Conservation (phyloP, 2,329 filamentous ascomycete genomes). For the Pseudogymnoascus sp. region DNA sequence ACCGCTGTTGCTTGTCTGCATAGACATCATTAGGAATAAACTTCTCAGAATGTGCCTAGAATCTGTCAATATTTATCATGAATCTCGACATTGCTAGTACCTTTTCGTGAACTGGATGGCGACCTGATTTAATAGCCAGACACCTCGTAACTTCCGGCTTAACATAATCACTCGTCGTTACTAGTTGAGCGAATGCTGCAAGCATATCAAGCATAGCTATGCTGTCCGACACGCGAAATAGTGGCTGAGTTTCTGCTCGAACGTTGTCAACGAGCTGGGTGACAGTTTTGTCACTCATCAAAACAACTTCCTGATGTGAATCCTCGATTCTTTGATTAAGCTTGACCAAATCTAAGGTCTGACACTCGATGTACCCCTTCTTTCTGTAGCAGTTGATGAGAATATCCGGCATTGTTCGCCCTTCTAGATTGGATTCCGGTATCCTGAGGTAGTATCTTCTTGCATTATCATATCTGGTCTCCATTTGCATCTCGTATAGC, state of each 20-base stretch:
- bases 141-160: conserved; percentile 54
- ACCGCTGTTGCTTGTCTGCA: conserved; percentile 67
- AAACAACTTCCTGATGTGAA: conserved; percentile 73
- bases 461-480: conserved; percentile 65
- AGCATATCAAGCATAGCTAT: conserved; percentile 85
- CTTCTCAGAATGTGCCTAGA: conserved; percentile 49
- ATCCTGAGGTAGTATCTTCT: conserved; percentile 75
- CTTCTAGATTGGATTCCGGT: conserved; percentile 51
- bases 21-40: conserved; percentile 90
- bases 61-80: conserved; percentile 5
- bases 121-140: conserved; percentile 55
- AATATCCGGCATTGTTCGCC: conserved; percentile 49
- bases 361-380: conserved; percentile 73
- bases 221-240: conserved; percentile 81
- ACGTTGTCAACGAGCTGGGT: conserved; percentile 63
- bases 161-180: conserved; percentile 56
- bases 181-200: conserved; percentile 63
- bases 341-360: conserved; percentile 77
- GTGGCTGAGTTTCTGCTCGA: conserved; percentile 56
- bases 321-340: conserved; percentile 69
- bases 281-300: conserved; percentile 71
- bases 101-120: conserved; percentile 62
- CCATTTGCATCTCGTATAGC: conserved; percentile 46
- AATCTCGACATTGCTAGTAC: conserved; percentile 30
- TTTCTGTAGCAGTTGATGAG: conserved; percentile 71